phyloP scores from a whole-genome alignment of 108 stramenopile species.

The Fragilaria radians region DNA sequence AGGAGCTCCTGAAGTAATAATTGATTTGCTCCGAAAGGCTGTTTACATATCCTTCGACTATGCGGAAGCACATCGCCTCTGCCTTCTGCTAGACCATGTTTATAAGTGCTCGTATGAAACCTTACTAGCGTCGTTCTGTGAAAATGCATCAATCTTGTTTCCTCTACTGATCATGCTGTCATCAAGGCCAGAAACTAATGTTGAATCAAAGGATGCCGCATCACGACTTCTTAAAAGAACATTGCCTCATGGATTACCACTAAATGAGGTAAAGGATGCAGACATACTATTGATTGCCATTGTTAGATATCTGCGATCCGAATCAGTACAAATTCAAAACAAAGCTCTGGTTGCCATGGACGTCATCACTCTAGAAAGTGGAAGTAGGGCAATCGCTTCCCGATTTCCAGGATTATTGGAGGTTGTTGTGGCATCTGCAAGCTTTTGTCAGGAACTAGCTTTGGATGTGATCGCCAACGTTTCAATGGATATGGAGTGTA shows the following conservation, averaged over 20 bases:
- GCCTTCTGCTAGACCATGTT: neutral
- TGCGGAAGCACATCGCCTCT: neutral
- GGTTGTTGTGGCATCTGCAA: neutral
- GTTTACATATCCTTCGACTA: neutral
- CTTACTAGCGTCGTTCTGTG: neutral
- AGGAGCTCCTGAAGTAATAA: neutral
- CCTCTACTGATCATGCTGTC: neutral
- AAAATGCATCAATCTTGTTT: neutral
- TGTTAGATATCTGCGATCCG: neutral
- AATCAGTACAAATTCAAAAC: neutral
- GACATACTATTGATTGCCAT: neutral
- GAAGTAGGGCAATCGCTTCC: neutral
- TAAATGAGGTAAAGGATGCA: neutral
- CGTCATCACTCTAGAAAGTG: neutral
- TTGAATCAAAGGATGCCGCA: neutral
- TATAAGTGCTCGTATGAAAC: neutral
- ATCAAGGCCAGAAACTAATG: neutral
- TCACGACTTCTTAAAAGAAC: neutral
- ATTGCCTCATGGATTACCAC: neutral
- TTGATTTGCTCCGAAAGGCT: neutral
- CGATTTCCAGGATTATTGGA: neutral
- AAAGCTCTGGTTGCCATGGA: neutral
- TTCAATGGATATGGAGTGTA: neutral
- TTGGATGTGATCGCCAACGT: neutral
- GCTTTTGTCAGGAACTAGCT: neutral